Conservation (phyloP, 2,329 filamentous ascomycete genomes). For the Pyricularia grisea region DNA sequence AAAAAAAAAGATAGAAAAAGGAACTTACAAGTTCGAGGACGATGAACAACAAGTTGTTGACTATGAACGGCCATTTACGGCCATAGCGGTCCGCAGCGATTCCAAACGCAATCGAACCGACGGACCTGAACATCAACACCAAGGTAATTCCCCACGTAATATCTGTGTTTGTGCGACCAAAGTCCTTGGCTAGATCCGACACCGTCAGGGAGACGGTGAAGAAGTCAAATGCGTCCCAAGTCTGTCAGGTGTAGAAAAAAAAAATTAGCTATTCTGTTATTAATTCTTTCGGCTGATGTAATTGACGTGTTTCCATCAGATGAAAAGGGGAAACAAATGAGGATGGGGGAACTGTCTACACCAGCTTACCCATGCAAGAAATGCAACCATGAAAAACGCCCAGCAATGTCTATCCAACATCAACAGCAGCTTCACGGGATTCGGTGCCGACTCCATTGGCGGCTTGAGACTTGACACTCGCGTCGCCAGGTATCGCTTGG, state of each 20-base stretch:
- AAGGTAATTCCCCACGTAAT: conserved; percentile 58
- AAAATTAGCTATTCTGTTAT: neutral
- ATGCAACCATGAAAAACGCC: conserved; percentile 46
- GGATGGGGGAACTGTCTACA: neutral
- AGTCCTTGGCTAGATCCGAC: conserved; percentile 40
- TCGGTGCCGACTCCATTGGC: conserved; percentile 41
- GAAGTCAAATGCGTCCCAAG: conserved; percentile 52
- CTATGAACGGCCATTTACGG: conserved; percentile 65
- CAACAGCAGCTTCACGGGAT: conserved; percentile 38
- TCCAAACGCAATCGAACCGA: conserved; percentile 45
- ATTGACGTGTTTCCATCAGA: neutral
- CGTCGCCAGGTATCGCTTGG: conserved; percentile 35
- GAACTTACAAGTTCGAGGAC: conserved; percentile 39
- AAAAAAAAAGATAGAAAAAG: neutral
- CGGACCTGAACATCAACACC: conserved; percentile 50
- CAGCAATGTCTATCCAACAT: conserved; percentile 41
- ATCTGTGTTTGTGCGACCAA: conserved; percentile 43
- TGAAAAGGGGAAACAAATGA: too few species aligned
- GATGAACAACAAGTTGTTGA: conserved; percentile 59
- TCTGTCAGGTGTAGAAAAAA: neutral
- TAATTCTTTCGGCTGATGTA: neutral
- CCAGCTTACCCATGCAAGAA: conserved; percentile 42
- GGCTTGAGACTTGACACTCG: conserved; percentile 48
- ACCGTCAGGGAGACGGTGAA: conserved; percentile 55
- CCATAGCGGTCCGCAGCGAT: conserved; percentile 47